These are phyloP conservation scores for Fusarium hainanense DNA, from an alignment of 2,329 filamentous ascomycete species.

Conservation along the genomic window DNA sequence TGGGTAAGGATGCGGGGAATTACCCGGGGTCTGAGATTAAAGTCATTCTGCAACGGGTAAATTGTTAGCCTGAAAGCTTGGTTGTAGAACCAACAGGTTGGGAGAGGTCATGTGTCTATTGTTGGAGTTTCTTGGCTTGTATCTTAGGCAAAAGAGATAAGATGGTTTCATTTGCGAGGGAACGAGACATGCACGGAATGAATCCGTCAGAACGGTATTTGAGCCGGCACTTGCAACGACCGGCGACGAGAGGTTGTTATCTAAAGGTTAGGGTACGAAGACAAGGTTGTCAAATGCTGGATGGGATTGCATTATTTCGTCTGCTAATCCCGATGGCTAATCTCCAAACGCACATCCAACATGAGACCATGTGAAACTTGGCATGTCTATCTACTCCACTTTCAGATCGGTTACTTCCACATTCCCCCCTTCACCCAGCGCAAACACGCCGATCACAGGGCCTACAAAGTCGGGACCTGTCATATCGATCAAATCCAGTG, in stretches of 20 bases:
- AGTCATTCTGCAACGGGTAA: neutral
- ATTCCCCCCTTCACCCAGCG: neutral
- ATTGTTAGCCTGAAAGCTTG: conserved; percentile 19
- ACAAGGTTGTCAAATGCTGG: too few relatives aligned
- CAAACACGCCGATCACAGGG: conserved; percentile 18
- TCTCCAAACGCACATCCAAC: too few relatives aligned
- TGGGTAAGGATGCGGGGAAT: neutral
- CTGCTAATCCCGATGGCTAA: too few relatives aligned
- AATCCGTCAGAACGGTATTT: neutral
- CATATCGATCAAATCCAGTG: conserved; percentile 15
- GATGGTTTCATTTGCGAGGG: neutral
- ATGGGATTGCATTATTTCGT: too few relatives aligned
- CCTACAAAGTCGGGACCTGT: conserved; percentile 22
- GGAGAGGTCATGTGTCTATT: neutral
- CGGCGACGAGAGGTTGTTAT: too few relatives aligned
- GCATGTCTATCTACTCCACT: conserved; percentile 8
- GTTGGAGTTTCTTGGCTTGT: neutral
- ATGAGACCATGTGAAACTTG: neutral
- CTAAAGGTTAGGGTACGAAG: too few relatives aligned
- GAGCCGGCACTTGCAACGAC: too few relatives aligned
- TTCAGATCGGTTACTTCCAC: conserved; percentile 3
- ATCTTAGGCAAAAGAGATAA: neutral
- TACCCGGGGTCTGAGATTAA: neutral
- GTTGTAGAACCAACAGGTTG: conserved; percentile 4
- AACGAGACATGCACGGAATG: neutral